Percentiles rank a stretch among this genome's conserved stretches.
Evolutionary conservation across 129 eudicot species (phyloP).

Genomic region (Flaveria robusta): DNA sequence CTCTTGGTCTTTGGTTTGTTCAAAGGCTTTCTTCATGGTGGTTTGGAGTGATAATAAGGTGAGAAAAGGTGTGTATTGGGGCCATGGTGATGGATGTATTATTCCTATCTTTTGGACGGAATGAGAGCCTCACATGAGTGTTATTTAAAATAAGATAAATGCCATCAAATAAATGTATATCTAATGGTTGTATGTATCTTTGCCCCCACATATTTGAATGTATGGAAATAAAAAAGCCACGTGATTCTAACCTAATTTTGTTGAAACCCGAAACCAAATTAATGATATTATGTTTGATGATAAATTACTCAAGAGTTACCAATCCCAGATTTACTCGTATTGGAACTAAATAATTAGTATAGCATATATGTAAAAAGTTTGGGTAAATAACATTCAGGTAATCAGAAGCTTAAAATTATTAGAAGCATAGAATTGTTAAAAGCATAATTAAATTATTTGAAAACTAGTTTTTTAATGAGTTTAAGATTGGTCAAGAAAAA

Average conservation of each 20-base stretch:
- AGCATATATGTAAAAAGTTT: too few relatives aligned
- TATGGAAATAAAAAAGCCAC: conserved; percentile 15
- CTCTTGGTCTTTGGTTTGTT: conserved; percentile 40
- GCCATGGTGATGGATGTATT: conserved; percentile 39
- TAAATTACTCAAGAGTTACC: too few relatives aligned
- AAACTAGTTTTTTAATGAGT: too few relatives aligned
- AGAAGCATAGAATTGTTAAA: too few relatives aligned
- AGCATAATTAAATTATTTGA: too few relatives aligned
- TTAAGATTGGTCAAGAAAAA: too few relatives aligned
- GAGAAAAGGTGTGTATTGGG: conserved; percentile 31
- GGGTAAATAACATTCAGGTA: too few relatives aligned
- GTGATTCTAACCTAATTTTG: background rate
- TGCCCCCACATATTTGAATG: conserved; percentile 17
- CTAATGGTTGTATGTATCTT: conserved; percentile 15
- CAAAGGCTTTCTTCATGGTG: conserved; percentile 37
- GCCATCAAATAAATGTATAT: conserved; percentile 13
- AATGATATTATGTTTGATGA: too few relatives aligned
- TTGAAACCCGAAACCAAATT: background rate
- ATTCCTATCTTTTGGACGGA: conserved; percentile 31
- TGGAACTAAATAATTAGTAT: too few relatives aligned
- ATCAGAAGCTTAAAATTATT: too few relatives aligned
- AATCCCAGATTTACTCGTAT: too few relatives aligned
- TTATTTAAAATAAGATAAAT: conserved; percentile 31
- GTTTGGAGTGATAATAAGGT: conserved; percentile 25
- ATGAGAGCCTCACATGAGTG: conserved; percentile 52